These are phyloP conservation scores for Komagataea norvegica DNA, from an alignment of 1,139 yeast genomes.

Conservation along the genomic window DNA sequence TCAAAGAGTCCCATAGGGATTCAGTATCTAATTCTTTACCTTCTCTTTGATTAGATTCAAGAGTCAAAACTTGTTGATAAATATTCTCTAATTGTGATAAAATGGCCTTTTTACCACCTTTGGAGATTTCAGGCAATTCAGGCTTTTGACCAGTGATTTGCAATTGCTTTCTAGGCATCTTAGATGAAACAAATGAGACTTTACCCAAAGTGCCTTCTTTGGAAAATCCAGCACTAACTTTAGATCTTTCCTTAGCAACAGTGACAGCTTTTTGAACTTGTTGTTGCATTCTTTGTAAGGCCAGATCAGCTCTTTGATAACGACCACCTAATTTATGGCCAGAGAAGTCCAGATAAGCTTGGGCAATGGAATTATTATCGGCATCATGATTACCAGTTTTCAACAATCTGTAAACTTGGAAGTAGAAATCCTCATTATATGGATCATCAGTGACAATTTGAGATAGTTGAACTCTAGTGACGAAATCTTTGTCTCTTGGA, in stretches of 20 bases:
- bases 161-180: constrained; percentile 84
- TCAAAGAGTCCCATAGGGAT: constrained; percentile 74
- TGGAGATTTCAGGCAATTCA: constrained; percentile 34
- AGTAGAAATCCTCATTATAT: constrained; percentile 92
- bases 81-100: constrained; percentile 61
- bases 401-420: constrained; percentile 87
- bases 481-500: constrained; percentile 93
- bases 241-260: constrained; percentile 86
- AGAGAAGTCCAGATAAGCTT: constrained; percentile 90
- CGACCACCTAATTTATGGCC: constrained; percentile 91
- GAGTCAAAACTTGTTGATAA: constrained; percentile 69
- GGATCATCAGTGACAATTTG: constrained; percentile 98
- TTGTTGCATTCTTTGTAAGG: constrained; percentile 96
- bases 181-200: constrained; percentile 75
- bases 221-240: constrained; percentile 56
- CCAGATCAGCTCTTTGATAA: constrained; percentile 86
- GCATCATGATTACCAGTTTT: constrained; percentile 46
- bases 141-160: constrained; percentile 57
- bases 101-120: constrained; percentile 37
- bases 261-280: constrained; percentile 97
- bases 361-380: constrained; percentile 71
- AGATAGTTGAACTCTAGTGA: constrained; percentile 88
- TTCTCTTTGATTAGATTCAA: constrained; percentile 81
- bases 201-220: constrained; percentile 89
- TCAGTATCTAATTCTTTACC: constrained; percentile 49